Base-by-base conservation (phyloP, 2,329 filamentous ascomycete genomes). In the Canariomyces notabilis region DNA sequence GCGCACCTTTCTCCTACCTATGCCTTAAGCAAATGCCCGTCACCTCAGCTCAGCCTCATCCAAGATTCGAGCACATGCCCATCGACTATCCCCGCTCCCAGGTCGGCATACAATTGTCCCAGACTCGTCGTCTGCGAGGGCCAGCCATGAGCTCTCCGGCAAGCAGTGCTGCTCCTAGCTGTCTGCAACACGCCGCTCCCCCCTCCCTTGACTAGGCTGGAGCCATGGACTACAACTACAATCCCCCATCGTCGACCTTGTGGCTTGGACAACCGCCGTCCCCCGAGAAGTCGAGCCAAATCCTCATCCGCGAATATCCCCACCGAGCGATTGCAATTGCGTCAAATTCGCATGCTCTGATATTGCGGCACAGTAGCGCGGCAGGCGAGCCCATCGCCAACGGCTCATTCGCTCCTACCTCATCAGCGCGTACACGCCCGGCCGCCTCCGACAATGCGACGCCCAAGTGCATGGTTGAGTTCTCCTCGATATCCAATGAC, bases 261-360 rank as follows among this genome's bases (percentile, higher is more conserved):
- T 75, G 72, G 70, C 68, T 61, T 52, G 66, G 71, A 49, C 69
- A 75, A 58, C 61, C 71, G 54, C 71, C 72, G 12, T 69, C 73
- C 36, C 67, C 70, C 52, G 76, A 80, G 49, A 78, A 74, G 71
- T 79, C 83, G 47, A 85, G 89, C 68, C 84, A 85, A 60, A 81
- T 95, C 51, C 79, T 93, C 60, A 82, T 95, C 65, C 86, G 86
- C 70, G 89, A 96, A 63, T 81, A 88, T 62, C 89, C 89, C 56
- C 82, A 89, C 64, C 87, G 91, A 55, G 86, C 89, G 55, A 89
- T 97, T 64, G 89, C 89, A 54, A 83, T 97, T 55, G 84, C 85
- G 31, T 90, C 89, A 22, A 71, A 82, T 33, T 79, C 83, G 16
- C 85, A 95, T 66, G 85, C 84, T 61, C 76, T 97, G 57, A 84